These are phyloP conservation scores for Phytophthora palmivora DNA, from an alignment of 352 stramenopile species.

Conservation along the genomic window DNA sequence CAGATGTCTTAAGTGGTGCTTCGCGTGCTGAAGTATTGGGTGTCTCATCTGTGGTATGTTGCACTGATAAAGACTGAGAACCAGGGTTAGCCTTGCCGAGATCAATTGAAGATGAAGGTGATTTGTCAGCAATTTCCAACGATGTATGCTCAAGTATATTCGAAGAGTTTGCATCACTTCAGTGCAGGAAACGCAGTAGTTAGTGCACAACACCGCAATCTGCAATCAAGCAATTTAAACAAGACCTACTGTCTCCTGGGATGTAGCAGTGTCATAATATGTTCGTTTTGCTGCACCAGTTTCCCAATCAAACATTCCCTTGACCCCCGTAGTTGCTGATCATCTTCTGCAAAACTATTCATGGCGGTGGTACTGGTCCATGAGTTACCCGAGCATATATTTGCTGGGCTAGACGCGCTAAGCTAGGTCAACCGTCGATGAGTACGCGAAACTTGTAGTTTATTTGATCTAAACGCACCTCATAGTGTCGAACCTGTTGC, in stretches of 20 bases:
- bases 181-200: background rate
- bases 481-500: conserved; percentile 32
- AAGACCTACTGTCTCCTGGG: conserved; percentile 11
- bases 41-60: background rate
- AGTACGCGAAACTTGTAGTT: background rate
- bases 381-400: background rate
- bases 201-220: background rate
- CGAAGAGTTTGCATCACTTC: conserved; percentile 6
- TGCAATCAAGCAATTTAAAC: background rate
- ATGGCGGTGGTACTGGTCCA: background rate
- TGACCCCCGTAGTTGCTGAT: background rate
- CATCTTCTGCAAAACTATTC: background rate
- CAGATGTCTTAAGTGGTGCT: background rate
- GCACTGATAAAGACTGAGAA: background rate
- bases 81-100: background rate
- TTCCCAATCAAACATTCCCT: conserved; percentile 20
- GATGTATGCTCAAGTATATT: background rate
- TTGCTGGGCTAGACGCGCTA: background rate
- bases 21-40: background rate
- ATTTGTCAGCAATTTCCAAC: background rate
- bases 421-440: conserved; percentile 1
- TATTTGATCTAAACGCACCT: conserved; percentile 24
- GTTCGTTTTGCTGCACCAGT: conserved; percentile 40
- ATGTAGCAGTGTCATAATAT: conserved; percentile 32
- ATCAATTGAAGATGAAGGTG: background rate